Percentiles rank a stretch among this genome's conserved stretches.
Evolutionary conservation across 1,284 basidiomycete species (phyloP).

Genomic region (Golubevia sp.): DNA sequence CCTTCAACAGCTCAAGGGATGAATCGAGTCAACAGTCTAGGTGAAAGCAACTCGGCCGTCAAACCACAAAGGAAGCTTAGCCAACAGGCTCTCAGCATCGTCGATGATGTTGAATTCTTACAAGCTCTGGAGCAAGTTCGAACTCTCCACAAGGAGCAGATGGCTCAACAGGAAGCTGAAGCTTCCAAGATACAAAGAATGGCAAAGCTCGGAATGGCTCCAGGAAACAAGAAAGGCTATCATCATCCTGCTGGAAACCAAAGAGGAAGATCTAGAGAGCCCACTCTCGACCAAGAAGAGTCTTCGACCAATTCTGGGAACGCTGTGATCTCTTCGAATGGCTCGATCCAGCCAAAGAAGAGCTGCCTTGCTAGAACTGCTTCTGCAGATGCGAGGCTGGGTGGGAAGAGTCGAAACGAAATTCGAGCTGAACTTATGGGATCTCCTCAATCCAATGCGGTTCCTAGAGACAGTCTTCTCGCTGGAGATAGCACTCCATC

Average conservation of each 20-base stretch:
- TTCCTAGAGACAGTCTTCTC: too few relatives aligned
- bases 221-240: background rate
- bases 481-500: too few relatives aligned
- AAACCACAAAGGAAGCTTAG: constrained; percentile 27
- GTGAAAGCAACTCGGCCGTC: background rate
- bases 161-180: constrained; percentile 16
- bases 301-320: background rate
- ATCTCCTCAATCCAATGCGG: too few relatives aligned
- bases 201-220: background rate
- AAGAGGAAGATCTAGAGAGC: background rate
- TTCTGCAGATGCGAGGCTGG: too few relatives aligned
- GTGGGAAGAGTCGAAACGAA: too few relatives aligned
- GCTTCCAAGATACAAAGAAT: background rate
- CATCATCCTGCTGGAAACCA: background rate
- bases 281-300: background rate
- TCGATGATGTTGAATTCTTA: constrained; percentile 47
- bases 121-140: constrained; percentile 45
- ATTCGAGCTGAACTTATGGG: too few relatives aligned
- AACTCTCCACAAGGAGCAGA: constrained; percentile 28
- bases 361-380: too few relatives aligned
- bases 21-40: constrained; percentile 10
- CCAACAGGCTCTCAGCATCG: constrained; percentile 47
- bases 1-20: constrained; percentile 24
- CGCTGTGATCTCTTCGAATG: background rate
- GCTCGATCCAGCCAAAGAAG: background rate